These are phyloP conservation scores for Arthrobotrys sphaeroides DNA, from an alignment of 2,329 filamentous ascomycete genomes.

Conservation along the genomic window DNA sequence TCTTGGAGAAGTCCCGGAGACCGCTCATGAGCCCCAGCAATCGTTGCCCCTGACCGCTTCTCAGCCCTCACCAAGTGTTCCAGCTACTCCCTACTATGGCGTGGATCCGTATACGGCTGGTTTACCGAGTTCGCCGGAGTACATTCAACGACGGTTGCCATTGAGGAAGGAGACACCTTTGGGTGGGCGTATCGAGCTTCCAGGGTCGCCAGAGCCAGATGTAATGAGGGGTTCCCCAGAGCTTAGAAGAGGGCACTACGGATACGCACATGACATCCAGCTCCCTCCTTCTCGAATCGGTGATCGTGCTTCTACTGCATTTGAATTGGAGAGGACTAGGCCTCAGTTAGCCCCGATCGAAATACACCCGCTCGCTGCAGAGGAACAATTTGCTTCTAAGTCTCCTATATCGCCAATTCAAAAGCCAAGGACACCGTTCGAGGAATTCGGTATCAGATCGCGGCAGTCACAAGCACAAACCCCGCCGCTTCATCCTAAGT, in stretches of 20 bases:
- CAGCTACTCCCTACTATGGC: slow-evolving; percentile 17
- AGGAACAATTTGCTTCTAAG: background rate
- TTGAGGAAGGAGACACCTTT: slow-evolving; percentile 46
- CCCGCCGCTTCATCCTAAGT: slow-evolving; percentile 32
- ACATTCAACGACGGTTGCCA: slow-evolving; percentile 23
- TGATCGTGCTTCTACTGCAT: slow-evolving; percentile 31
- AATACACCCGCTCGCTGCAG: background rate
- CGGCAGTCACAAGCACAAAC: slow-evolving; percentile 28
- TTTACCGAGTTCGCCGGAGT: slow-evolving; percentile 38
- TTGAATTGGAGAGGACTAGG: slow-evolving; percentile 29
- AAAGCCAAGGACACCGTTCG: slow-evolving; percentile 33
- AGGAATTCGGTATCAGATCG: slow-evolving; percentile 37
- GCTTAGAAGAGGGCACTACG: slow-evolving; percentile 22
- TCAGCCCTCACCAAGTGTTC: slow-evolving; percentile 27
- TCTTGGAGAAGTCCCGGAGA: slow-evolving; percentile 17
- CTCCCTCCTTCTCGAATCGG: slow-evolving; percentile 46
- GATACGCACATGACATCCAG: slow-evolving; percentile 43
- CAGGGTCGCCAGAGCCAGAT: slow-evolving; percentile 42
- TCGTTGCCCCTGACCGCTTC: slow-evolving; percentile 23
- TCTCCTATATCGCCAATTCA: slow-evolving; percentile 43
- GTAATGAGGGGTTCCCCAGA: slow-evolving; percentile 43
- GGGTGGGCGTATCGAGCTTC: slow-evolving; percentile 42
- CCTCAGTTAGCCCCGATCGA: background rate
- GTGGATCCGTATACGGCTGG: slow-evolving; percentile 22
- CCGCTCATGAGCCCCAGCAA: slow-evolving; percentile 11